Evolutionary conservation across 495 filamentous ascomycete species (phyloP).

Genomic region (Parmelia sp.): DNA sequence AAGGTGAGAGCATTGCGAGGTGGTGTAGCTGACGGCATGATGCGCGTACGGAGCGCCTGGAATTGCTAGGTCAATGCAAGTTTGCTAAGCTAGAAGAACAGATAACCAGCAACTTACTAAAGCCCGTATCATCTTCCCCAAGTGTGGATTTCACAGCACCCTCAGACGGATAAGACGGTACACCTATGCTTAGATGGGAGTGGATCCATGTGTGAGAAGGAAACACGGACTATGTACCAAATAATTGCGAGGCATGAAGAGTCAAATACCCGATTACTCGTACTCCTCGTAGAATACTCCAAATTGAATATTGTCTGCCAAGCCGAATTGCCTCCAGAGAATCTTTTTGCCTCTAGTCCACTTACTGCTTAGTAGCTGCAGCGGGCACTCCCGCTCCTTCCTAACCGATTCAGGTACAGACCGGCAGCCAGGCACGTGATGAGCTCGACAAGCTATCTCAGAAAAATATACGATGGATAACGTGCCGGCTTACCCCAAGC

Average conservation of each 20-base stretch:
- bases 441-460: no score
- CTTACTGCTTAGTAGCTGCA: no score
- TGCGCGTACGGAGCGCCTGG: slow-evolving; percentile 14
- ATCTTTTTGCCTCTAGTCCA: background rate
- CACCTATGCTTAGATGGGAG: background rate
- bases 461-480: no score
- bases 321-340: background rate
- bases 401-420: no score
- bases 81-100: background rate
- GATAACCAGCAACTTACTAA: slow-evolving; percentile 9
- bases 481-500: no score
- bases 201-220: background rate
- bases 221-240: background rate
- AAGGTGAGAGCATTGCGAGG: background rate
- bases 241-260: background rate
- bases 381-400: no score
- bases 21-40: slow-evolving; percentile 7
- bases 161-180: background rate
- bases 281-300: no score
- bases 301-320: background rate
- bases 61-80: background rate
- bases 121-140: slow-evolving; percentile 15
- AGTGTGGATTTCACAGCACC: background rate
- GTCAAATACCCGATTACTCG: background rate
- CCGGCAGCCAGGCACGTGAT: no score